phyloP scores from a whole-genome alignment of 805 yeast genomes.

The Starmera amethionina region DNA sequence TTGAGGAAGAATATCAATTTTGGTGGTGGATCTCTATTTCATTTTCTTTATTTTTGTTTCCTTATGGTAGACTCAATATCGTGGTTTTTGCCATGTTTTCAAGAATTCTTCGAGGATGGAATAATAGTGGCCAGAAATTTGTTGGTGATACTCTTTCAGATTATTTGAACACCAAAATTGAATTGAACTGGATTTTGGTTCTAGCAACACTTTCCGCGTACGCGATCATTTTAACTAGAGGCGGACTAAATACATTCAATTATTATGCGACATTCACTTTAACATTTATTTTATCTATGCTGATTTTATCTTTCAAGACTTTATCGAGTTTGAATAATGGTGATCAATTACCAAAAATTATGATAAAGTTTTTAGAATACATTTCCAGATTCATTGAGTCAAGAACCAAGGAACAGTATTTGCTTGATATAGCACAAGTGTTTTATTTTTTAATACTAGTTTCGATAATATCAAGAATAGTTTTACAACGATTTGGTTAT shows the following conservation, averaged over 20 bases:
- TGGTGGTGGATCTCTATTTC: constrained; percentile 71
- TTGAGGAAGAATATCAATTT: constrained; percentile 92
- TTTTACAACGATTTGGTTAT: constrained; percentile 1
- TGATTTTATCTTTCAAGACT: constrained; percentile 45
- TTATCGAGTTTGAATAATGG: constrained; percentile 45
- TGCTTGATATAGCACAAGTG: constrained; percentile 25
- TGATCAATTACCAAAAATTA: constrained; percentile 35
- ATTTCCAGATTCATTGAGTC: constrained; percentile 22
- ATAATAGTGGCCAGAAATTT: constrained; percentile 82
- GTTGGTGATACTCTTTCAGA: constrained; percentile 39
- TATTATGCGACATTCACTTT: constrained; percentile 31
- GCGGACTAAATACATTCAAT: constrained; percentile 14
- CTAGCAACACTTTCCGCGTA: constrained; percentile 26
- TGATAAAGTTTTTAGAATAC: constrained; percentile 17
- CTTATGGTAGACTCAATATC: constrained; percentile 3
- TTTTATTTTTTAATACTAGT: constrained; percentile 24
- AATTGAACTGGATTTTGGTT: constrained; percentile 39
- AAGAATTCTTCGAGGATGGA: constrained; percentile 73
- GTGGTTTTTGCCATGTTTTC: constrained; percentile 22
- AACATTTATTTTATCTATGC: constrained; percentile 34
- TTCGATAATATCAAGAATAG: constrained; percentile 23
- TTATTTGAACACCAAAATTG: constrained; percentile 24
- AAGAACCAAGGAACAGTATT: constrained; percentile 18
- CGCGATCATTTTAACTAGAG: constrained; percentile 16
- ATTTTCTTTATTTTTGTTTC: constrained; percentile 10